These are phyloP conservation scores for Cyberlindnera galapagoensis DNA, from an alignment of 805 yeast species.

Conservation along the genomic window DNA sequence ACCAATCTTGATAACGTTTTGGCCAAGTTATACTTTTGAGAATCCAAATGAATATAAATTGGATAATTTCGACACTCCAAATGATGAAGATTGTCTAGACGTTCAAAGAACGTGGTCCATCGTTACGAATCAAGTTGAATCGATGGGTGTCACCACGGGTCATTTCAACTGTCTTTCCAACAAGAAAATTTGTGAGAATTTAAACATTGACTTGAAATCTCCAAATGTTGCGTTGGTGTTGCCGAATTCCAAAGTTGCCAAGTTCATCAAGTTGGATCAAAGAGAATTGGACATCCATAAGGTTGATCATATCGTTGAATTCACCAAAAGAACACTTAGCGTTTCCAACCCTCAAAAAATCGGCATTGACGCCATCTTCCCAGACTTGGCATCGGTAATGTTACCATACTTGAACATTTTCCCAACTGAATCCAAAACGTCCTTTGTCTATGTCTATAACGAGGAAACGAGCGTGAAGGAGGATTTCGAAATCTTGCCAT, in stretches of 20 bases:
- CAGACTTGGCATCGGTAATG: conserved; percentile 6
- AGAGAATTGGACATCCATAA: conserved; percentile 16
- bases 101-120: conserved; percentile 53
- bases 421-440: conserved; percentile 33
- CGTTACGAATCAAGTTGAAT: conserved; percentile 41
- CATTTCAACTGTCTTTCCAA: conserved; percentile 56
- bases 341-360: conserved; percentile 35
- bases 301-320: conserved; percentile 32
- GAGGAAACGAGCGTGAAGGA: conserved; percentile 46
- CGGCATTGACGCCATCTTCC: conserved; percentile 14
- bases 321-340: conserved; percentile 41
- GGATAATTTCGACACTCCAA: conserved; percentile 32
- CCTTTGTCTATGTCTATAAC: conserved; percentile 50
- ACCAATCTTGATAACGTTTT: conserved; percentile 58
- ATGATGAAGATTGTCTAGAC: conserved; percentile 44
- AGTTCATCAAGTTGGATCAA: conserved; percentile 31
- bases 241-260: conserved; percentile 39
- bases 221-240: conserved; percentile 48
- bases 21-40: conserved; percentile 47
- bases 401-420: conserved; percentile 3
- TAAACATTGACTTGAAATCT: conserved; percentile 35
- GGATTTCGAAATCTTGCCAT: conserved; percentile 55
- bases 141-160: conserved; percentile 34
- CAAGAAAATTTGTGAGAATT: conserved; percentile 41
- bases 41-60: conserved; percentile 26